These are phyloP conservation scores for Aspergillus funiculosus DNA, from an alignment of 495 filamentous ascomycete species.

Conservation along the genomic window DNA sequence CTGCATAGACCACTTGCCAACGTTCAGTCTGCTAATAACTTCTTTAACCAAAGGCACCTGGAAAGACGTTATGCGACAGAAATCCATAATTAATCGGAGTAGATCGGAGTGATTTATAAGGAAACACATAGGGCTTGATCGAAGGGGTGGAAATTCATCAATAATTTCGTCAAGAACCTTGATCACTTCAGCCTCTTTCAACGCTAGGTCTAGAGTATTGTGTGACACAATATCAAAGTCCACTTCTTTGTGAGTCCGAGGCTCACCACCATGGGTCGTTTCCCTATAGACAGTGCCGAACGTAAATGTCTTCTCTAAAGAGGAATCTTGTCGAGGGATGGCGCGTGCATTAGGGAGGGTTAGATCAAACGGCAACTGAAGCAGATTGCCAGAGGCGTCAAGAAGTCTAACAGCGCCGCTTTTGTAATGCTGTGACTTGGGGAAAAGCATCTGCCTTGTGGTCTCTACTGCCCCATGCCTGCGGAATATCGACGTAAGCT, in stretches of 20 bases:
- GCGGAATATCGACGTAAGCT: constrained; percentile 73
- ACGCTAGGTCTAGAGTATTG: constrained; percentile 70
- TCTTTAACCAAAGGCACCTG: constrained; percentile 73
- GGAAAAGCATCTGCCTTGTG: constrained; percentile 67
- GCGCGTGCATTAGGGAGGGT: constrained; percentile 83
- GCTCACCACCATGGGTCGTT: constrained; percentile 67
- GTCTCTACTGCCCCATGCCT: constrained; percentile 85
- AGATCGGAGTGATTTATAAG: constrained; percentile 87
- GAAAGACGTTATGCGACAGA: constrained; percentile 66
- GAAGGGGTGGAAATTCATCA: constrained; percentile 69
- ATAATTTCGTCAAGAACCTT: constrained; percentile 93
- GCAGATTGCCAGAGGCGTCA: constrained; percentile 72
- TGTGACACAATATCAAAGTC: constrained; percentile 91
- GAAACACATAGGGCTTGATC: constrained; percentile 73
- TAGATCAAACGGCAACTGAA: constrained; percentile 88
- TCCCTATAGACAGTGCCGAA: constrained; percentile 90
- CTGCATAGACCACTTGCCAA: constrained; percentile 73
- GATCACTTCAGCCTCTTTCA: constrained; percentile 91
- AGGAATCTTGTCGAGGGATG: constrained; percentile 65
- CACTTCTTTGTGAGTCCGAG: constrained; percentile 76
- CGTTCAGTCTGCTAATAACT: constrained; percentile 79
- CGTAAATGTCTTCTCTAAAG: constrained; percentile 71
- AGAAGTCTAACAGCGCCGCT: constrained; percentile 68
- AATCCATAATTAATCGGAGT: constrained; percentile 78
- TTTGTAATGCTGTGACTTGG: constrained; percentile 72